phyloP scores from a whole-genome alignment of 345 rosid genomes.

The Clarkia xantiana region DNA sequence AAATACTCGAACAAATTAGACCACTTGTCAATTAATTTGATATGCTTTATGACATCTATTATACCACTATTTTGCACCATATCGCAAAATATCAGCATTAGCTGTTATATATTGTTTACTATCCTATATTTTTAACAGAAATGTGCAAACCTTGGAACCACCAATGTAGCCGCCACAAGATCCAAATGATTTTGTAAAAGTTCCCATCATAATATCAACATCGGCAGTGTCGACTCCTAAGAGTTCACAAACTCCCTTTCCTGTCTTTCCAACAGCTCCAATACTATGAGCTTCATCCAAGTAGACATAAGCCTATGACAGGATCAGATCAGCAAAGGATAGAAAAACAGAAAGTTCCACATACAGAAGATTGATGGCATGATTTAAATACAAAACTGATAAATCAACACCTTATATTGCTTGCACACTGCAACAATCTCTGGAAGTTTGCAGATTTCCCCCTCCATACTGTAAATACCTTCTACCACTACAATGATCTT shows the following conservation, averaged over 20 bases:
- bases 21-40: background rate
- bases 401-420: conserved; percentile 94
- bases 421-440: conserved; percentile 86
- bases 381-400: too few species aligned
- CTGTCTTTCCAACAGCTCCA: conserved; percentile 90
- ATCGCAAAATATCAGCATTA: too few species aligned
- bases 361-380: too few species aligned
- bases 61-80: too few species aligned
- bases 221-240: conserved; percentile 83
- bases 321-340: background rate
- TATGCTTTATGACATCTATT: too few species aligned
- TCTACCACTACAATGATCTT: conserved; percentile 78
- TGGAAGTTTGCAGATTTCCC: conserved; percentile 80
- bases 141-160: conserved; percentile 63
- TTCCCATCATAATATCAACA: conserved; percentile 99
- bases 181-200: conserved; percentile 94
- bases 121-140: background rate
- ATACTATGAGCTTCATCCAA: conserved; percentile 99
- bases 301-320: conserved; percentile 57
- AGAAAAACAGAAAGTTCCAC: too few species aligned
- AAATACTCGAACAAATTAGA: background rate
- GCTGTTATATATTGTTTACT: too few species aligned
- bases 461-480: conserved; percentile 98
- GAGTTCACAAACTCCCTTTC: conserved; percentile 93
- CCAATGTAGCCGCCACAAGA: conserved; percentile 98